Conservation (phyloP, 768 basidiomycete species). For the Pleurotus giganteus region DNA sequence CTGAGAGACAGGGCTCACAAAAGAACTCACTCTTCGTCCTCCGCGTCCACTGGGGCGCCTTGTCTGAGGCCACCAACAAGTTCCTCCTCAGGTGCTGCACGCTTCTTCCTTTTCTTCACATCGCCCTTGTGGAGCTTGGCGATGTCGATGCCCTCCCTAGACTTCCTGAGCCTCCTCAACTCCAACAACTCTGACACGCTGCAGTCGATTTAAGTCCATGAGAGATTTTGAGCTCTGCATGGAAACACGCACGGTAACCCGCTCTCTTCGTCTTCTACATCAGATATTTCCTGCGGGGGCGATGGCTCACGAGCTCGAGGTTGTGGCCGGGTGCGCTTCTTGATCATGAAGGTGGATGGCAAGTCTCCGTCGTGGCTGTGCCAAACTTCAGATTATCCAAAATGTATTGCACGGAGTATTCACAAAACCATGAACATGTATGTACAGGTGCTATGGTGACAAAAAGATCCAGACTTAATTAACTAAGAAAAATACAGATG, state of each 20-base stretch:
- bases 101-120: slow-evolving; percentile 65
- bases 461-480: background rate
- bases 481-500: background rate
- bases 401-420: too few relatives aligned
- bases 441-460: background rate
- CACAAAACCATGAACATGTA: background rate
- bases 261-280: slow-evolving; percentile 41
- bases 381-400: background rate
- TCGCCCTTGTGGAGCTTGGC: slow-evolving; percentile 85
- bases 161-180: slow-evolving; percentile 70
- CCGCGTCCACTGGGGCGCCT: slow-evolving; percentile 35
- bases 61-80: slow-evolving; percentile 56
- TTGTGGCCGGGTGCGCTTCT: slow-evolving; percentile 70
- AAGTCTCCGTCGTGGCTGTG: slow-evolving; percentile 3
- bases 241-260: slow-evolving; percentile 46
- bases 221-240: background rate
- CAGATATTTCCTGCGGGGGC: slow-evolving; percentile 22
- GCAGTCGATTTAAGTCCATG: slow-evolving; percentile 10
- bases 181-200: slow-evolving; percentile 85
- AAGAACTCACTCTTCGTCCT: slow-evolving; percentile 60
- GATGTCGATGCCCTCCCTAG: slow-evolving; percentile 82
- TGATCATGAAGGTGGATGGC: slow-evolving; percentile 50
- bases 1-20: background rate
- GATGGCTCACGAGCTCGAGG: slow-evolving; percentile 53
- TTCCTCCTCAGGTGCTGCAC: slow-evolving; percentile 46